Base-by-base conservation (phyloP, 495 filamentous ascomycete genomes). In the Neurospora intermedia region DNA sequence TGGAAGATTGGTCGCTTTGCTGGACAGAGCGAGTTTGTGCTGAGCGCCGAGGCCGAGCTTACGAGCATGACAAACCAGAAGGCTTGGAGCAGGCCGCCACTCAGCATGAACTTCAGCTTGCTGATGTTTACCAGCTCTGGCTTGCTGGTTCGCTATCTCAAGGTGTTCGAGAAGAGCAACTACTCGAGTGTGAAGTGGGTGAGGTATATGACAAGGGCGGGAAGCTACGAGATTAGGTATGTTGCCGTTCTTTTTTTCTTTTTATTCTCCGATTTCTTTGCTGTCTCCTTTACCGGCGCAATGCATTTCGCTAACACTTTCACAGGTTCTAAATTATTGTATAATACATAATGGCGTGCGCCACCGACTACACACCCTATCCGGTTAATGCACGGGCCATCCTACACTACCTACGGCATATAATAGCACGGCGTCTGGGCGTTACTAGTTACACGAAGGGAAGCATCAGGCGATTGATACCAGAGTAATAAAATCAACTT, bases 111-210 rank as follows among this genome's bases (percentile, higher is more conserved):
- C 80, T 99, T 99, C 78, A 93, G 90, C 72, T 81, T 99, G 76
- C 84, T 99, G 76, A 99, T 99, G 96, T 99, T 99, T 82, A 99
- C 96, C 43, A 94, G 91, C 78, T 93, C 90, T 2, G 96, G 96
- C 18, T 81, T 99, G 77, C 79, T 99, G 75, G 96, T 99, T 69
- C 84, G 96, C 54, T 99, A 99, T 82, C 83, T 99, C 73, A 99
- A 99, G 85, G 96, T 99, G 38, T 99, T 99, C 84, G 96, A 99
- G 87, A 99, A 99, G 89, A 93, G 87, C 80, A 98, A 98, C 83
- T 99, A 99, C 80, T 94, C 91, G 72, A 96, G 92, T 76, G 96
- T 99, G 11, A 99, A 99, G 80, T 99, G 96, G 96, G 96, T 99
- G 76, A 85, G 96, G 77, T 99, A 99, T 83, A 99, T 99, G 96